These are phyloP conservation scores for Geranium incanum DNA, from an alignment of 441 rosid species.

Conservation along the genomic window DNA sequence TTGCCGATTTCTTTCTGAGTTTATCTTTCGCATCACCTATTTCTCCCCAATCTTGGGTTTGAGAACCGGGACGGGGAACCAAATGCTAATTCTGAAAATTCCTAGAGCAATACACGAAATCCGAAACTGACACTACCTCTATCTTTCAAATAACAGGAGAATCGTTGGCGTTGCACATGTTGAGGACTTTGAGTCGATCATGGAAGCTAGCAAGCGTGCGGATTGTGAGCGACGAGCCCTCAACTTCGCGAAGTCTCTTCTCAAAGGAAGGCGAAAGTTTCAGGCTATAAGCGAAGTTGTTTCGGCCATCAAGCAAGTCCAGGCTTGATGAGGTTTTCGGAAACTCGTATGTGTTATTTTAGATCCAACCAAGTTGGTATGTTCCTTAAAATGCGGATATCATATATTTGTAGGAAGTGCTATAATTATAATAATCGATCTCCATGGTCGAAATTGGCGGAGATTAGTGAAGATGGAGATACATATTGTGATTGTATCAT, in stretches of 20 bases:
- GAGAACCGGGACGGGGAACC: too few species aligned
- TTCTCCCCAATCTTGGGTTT: too few species aligned
- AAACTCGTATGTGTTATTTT: background rate
- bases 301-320: constrained; percentile 35
- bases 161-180: constrained; percentile 93
- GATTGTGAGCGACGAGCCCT: constrained; percentile 67
- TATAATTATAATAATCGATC: too few species aligned
- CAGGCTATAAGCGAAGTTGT: constrained; percentile 54
- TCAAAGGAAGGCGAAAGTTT: constrained; percentile 66
- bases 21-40: too few species aligned
- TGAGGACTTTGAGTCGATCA: constrained; percentile 83
- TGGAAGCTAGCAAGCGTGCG: constrained; percentile 50
- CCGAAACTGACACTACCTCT: background rate
- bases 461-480: too few species aligned
- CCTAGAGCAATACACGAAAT: background rate
- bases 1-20: too few species aligned
- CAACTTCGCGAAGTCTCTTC: constrained; percentile 51
- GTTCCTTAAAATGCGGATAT: too few species aligned
- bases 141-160: constrained; percentile 45
- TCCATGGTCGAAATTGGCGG: too few species aligned
- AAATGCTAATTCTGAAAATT: too few species aligned
- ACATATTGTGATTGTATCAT: too few species aligned
- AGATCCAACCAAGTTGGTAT: too few species aligned
- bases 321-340: background rate
- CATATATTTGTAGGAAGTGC: too few species aligned